phyloP scores from a whole-genome alignment of 2,329 filamentous ascomycete species.

The Arthroderma uncinatum region DNA sequence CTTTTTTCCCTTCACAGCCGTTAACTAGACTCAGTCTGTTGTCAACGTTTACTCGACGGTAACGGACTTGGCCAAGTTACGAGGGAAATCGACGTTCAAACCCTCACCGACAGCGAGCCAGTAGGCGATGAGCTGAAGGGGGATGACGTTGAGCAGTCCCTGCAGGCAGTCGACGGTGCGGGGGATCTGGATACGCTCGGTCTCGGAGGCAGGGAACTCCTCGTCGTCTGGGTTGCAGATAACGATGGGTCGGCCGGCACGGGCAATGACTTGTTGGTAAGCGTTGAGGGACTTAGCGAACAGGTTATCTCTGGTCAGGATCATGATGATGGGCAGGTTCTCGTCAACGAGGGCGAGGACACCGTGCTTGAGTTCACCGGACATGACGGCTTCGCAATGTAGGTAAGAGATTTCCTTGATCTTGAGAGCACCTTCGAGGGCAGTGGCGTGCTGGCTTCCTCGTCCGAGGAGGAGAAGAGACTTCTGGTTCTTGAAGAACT shows the following conservation, averaged over 20 bases:
- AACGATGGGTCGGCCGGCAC: slow-evolving; percentile 90
- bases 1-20: too few species aligned
- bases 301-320: slow-evolving; percentile 86
- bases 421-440: slow-evolving; percentile 92
- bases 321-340: slow-evolving; percentile 99
- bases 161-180: slow-evolving; percentile 91
- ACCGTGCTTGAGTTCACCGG: slow-evolving; percentile 97
- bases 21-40: too few species aligned
- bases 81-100: slow-evolving; percentile 94
- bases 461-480: slow-evolving; percentile 84
- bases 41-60: slow-evolving; percentile 93
- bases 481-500: slow-evolving; percentile 95
- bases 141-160: slow-evolving; percentile 94
- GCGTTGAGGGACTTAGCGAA: slow-evolving; percentile 99
- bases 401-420: slow-evolving; percentile 99
- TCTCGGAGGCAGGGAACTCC: slow-evolving; percentile 79
- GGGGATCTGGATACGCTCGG: slow-evolving; percentile 95
- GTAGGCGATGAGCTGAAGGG: slow-evolving; percentile 95
- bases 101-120: slow-evolving; percentile 96
- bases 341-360: slow-evolving; percentile 95
- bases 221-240: slow-evolving; percentile 88
- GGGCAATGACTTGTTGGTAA: slow-evolving; percentile 98
- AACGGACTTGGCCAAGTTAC: slow-evolving; percentile 97
- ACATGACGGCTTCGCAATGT: slow-evolving; percentile 99
- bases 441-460: slow-evolving; percentile 93